Evolutionary conservation across 1,284 basidiomycete genomes (phyloP).

Genomic region (Pyrrhoderma noxium): DNA sequence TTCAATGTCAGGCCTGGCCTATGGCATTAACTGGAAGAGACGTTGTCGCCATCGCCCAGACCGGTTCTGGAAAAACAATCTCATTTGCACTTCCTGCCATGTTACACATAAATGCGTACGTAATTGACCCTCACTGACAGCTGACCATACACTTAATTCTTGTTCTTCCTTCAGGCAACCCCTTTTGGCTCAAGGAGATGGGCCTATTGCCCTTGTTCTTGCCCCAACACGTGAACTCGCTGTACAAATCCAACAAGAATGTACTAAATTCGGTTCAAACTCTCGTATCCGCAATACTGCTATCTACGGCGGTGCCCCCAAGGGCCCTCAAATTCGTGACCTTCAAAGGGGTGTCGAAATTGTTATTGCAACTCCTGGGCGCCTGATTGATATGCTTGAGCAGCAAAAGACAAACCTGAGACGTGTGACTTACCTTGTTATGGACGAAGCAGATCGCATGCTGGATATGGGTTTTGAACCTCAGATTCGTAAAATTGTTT

Average conservation of each 20-base stretch:
- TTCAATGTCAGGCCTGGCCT: constrained; percentile 98
- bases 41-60: constrained; percentile 95
- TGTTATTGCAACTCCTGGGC: constrained; percentile 88
- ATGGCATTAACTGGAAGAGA: constrained; percentile 94
- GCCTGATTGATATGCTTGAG: constrained; percentile 94
- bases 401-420: constrained; percentile 93
- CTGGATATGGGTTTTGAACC: constrained; percentile 99
- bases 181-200: constrained; percentile 88
- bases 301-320: constrained; percentile 97
- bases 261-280: constrained; percentile 88
- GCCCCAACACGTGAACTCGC: constrained; percentile 98
- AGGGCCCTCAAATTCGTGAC: constrained; percentile 97
- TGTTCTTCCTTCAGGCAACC: constrained; percentile 60
- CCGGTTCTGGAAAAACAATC: constrained; percentile 96
- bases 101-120: constrained; percentile 98
- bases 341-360: constrained; percentile 95
- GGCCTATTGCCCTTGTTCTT: constrained; percentile 93
- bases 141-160: neutral
- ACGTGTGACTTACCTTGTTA: constrained; percentile 94
- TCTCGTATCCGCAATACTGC: constrained; percentile 97
- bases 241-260: constrained; percentile 98
- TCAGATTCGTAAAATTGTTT: constrained; percentile 96
- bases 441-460: constrained; percentile 99
- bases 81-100: constrained; percentile 97
- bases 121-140: constrained; percentile 12